Conservation (phyloP, 495 filamentous ascomycete species). For the Trichodelitschia bisporula region DNA sequence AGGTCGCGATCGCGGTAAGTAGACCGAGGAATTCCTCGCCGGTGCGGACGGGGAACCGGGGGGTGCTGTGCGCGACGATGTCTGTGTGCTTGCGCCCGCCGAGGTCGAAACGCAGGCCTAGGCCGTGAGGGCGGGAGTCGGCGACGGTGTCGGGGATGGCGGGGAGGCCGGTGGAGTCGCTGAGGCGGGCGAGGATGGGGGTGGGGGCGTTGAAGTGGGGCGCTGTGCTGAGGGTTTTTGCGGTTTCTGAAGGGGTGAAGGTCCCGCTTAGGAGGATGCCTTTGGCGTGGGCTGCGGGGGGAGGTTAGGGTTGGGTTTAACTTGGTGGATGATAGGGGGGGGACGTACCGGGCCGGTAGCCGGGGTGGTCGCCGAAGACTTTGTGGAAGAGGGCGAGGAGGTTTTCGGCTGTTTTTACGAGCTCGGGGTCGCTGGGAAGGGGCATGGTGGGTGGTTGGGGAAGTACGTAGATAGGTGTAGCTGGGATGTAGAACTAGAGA, state of each 20-base stretch:
- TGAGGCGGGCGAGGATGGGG: conserved; percentile 25
- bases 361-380: conserved; percentile 21
- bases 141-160: conserved; percentile 24
- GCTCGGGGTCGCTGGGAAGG: conserved; percentile 8
- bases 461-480: too few relatives aligned
- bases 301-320: not conserved
- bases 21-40: conserved; percentile 25
- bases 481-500: too few relatives aligned
- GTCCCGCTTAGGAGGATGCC: conserved; percentile 23
- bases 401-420: conserved; percentile 18
- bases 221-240: conserved; percentile 20
- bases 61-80: conserved; percentile 25
- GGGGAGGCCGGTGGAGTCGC: conserved; percentile 26
- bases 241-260: conserved; percentile 22
- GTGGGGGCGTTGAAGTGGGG: conserved; percentile 24
- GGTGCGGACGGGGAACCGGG: conserved; percentile 22
- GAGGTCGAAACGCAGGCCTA: conserved; percentile 23
- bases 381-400: conserved; percentile 17
- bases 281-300: conserved; percentile 23
- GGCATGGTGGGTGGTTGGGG: too few relatives aligned
- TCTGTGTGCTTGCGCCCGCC: conserved; percentile 27
- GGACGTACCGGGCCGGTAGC: conserved; percentile 20
- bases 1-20: conserved; percentile 15
- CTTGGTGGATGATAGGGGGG: not conserved
- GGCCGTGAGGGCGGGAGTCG: conserved; percentile 23